These are phyloP conservation scores for Amanita pseudoporphyria DNA, from an alignment of 768 basidiomycete genomes.

Conservation along the genomic window DNA sequence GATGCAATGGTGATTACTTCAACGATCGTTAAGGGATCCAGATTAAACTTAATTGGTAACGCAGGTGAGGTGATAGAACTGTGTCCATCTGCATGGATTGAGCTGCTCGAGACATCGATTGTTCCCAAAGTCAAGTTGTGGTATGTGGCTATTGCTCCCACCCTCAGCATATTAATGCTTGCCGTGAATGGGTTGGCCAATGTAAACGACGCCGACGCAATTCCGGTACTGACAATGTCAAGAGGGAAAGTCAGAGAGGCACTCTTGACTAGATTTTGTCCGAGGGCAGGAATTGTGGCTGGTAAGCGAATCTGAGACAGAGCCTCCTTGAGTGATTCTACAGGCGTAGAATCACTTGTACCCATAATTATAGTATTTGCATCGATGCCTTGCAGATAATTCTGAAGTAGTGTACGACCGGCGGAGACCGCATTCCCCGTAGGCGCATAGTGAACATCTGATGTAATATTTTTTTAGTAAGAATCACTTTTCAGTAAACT, in stretches of 20 bases:
- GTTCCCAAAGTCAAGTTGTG: conserved; percentile 45
- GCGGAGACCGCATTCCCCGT: conserved; percentile 43
- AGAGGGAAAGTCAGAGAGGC: conserved; percentile 51
- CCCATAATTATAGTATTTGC: conserved; percentile 49
- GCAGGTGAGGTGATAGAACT: conserved; percentile 43
- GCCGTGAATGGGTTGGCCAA: conserved; percentile 67
- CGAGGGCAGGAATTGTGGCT: conserved; percentile 54
- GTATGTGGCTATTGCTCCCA: conserved; percentile 46
- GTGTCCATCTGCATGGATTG: conserved; percentile 53
- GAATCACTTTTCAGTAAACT: background rate
- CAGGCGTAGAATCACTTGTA: conserved; percentile 42
- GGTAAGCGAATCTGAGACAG: conserved; percentile 53
- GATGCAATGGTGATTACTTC: conserved; percentile 41
- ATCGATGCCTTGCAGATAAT: conserved; percentile 57
- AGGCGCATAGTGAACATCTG: conserved; percentile 54
- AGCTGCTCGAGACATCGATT: conserved; percentile 48
- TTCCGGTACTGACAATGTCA: conserved; percentile 50
- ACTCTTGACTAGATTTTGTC: conserved; percentile 48
- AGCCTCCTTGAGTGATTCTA: conserved; percentile 51
- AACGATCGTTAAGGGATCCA: conserved; percentile 54
- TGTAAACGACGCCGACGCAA: conserved; percentile 47
- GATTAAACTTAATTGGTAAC: conserved; percentile 55
- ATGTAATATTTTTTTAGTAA: background rate
- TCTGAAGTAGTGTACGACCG: conserved; percentile 49
- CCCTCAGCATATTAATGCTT: conserved; percentile 49